Evolutionary conservation across 83 land plant species (phyloP).

Genomic region (Diphasiastrum complanatum): DNA sequence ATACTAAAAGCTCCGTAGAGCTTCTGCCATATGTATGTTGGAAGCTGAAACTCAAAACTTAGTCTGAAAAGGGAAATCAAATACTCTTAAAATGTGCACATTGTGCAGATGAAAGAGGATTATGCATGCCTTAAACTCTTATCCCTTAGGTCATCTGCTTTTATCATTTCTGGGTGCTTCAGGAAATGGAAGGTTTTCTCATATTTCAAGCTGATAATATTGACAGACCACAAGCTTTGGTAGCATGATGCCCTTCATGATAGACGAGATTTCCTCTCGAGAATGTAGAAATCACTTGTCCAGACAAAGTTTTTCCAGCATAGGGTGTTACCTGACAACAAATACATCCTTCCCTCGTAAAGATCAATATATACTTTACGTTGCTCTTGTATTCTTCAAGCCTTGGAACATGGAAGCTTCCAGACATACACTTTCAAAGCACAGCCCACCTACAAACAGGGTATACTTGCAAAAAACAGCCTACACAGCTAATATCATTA

Average conservation of each 20-base stretch:
- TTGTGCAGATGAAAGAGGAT: no score
- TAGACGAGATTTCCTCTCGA: constrained; percentile 85
- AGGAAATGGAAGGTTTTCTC: neutral
- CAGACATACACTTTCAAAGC: neutral
- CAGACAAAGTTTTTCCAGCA: constrained; percentile 60
- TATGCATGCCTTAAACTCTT: no score
- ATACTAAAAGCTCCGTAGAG: no score
- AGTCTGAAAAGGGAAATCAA: no score
- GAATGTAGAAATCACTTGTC: constrained; percentile 77
- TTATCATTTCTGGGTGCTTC: neutral
- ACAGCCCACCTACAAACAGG: neutral
- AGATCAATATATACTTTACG: neutral
- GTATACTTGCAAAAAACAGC: neutral
- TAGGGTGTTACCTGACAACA: constrained; percentile 59
- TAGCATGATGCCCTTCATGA: constrained; percentile 55
- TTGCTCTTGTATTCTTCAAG: neutral
- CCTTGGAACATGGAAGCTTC: neutral
- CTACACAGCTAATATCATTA: neutral
- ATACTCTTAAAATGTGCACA: no score
- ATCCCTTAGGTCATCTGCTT: neutral
- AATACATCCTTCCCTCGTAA: neutral
- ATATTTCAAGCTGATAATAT: constrained; percentile 22
- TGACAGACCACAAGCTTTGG: constrained; percentile 63
- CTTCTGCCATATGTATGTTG: no score
- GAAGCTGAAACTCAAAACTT: no score